phyloP scores from a whole-genome alignment of 192 early-diverging fungal genomes.

The Gonapodya prolifera region DNA sequence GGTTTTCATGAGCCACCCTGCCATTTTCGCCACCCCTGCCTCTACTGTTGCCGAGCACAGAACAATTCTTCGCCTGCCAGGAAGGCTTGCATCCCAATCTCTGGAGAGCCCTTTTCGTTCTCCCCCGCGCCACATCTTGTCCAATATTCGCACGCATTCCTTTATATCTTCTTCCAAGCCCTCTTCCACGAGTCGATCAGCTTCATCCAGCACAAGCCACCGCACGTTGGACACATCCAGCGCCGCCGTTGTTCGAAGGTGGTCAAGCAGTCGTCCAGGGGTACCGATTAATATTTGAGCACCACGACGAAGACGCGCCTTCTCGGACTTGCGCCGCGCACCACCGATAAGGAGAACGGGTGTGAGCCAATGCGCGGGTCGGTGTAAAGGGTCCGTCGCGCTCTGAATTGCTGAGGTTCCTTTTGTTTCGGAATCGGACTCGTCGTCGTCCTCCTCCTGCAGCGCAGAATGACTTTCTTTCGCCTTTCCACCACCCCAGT shows the following conservation, averaged over 20 bases:
- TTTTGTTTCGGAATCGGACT: conserved; percentile 3
- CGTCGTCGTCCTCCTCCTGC: conserved; percentile 23
- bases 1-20: background rate
- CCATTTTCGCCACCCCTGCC: background rate
- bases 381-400: background rate
- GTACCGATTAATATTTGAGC: conserved; percentile 83
- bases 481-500: conserved; percentile 1
- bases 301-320: conserved; percentile 72
- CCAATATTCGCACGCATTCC: background rate
- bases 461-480: conserved; percentile 2
- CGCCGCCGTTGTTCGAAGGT: conserved; percentile 68
- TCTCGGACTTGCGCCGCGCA: conserved; percentile 69
- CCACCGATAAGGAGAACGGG: conserved; percentile 73
- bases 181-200: conserved; percentile 88
- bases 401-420: background rate
- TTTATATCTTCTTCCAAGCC: conserved; percentile 50
- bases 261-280: conserved; percentile 87
- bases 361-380: conserved; percentile 60
- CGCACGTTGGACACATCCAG: conserved; percentile 73
- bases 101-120: background rate
- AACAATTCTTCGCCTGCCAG: background rate
- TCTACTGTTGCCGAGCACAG: background rate
- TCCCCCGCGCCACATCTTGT: background rate
- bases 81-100: background rate
- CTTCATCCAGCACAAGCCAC: conserved; percentile 97